These are phyloP conservation scores for Geotrichum candidum DNA, from an alignment of 1,139 yeast species.

Conservation along the genomic window DNA sequence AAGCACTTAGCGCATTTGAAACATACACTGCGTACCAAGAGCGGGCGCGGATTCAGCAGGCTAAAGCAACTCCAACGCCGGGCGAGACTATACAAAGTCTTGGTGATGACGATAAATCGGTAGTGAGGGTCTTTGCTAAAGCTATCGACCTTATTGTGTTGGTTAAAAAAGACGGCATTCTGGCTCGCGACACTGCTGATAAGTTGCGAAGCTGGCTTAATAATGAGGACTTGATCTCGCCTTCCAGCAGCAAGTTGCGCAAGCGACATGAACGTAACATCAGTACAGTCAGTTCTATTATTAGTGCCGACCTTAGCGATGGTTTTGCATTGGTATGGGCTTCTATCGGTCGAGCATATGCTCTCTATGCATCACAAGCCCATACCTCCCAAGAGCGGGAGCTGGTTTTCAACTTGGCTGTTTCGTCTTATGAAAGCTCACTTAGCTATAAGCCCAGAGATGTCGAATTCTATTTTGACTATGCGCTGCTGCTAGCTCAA, in stretches of 20 bases:
- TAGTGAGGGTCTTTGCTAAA: constrained; percentile 26
- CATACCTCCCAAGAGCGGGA: constrained; percentile 22
- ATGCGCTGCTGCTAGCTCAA: constrained; percentile 31
- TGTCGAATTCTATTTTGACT: constrained; percentile 25
- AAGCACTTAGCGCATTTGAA: constrained; percentile 40
- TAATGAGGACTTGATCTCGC: constrained; percentile 15
- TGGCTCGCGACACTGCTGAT: constrained; percentile 28
- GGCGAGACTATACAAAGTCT: constrained; percentile 8
- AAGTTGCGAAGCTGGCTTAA: constrained; percentile 25
- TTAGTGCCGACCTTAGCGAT: constrained; percentile 12
- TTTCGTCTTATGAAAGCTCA: constrained; percentile 25
- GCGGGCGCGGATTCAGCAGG: constrained; percentile 34
- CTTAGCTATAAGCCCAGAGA: constrained; percentile 21
- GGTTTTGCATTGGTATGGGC: constrained; percentile 23
- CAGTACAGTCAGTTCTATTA: constrained; percentile 6
- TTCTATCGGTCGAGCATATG: constrained; percentile 27
- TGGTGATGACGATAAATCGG: constrained; percentile 30
- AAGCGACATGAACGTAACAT: constrained; percentile 13
- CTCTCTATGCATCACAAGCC: constrained; percentile 24
- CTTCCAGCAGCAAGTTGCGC: constrained; percentile 14
- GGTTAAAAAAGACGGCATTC: constrained; percentile 21
- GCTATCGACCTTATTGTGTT: constrained; percentile 22
- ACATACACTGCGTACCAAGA: constrained; percentile 41
- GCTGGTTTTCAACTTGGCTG: constrained; percentile 23
- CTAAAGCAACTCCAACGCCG: constrained; percentile 33